Evolutionary conservation across 331 rosid genomes (phyloP).

Genomic region (Malus hybrid): DNA sequence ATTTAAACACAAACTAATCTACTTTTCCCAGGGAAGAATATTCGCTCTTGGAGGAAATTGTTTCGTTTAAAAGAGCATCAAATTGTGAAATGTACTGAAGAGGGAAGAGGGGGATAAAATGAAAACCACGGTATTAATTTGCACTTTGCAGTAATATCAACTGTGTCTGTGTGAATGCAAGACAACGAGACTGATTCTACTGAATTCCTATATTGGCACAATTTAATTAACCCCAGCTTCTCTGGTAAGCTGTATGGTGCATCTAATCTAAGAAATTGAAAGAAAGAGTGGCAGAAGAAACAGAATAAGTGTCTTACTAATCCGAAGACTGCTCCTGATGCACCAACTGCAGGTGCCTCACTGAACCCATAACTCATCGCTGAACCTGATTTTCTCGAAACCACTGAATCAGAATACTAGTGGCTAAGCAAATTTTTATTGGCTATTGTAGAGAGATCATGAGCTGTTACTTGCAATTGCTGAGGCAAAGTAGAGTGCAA

Average conservation of each 20-base stretch:
- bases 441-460: constrained; percentile 32
- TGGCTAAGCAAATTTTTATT: constrained; percentile 30
- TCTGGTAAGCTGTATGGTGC: not conserved
- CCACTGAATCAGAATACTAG: constrained; percentile 40
- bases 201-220: not conserved
- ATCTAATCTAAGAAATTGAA: not conserved
- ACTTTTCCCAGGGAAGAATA: not conserved
- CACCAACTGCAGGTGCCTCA: constrained; percentile 79
- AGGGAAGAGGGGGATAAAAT: not conserved
- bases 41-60: not conserved
- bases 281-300: not conserved
- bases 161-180: not conserved
- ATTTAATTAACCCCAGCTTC: not conserved
- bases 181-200: not conserved
- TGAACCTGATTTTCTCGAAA: constrained; percentile 81
- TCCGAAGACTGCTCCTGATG: constrained; percentile 96
- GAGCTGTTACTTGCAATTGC: constrained; percentile 79
- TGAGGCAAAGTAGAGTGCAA: constrained; percentile 70
- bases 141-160: not conserved
- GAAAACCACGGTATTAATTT: not conserved
- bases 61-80: not conserved
- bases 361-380: constrained; percentile 74
- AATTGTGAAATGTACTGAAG: not conserved
- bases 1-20: not conserved
- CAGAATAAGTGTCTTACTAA: constrained; percentile 41